Base-by-base conservation (phyloP, 345 rosid species). In the Psidium guajava region DNA sequence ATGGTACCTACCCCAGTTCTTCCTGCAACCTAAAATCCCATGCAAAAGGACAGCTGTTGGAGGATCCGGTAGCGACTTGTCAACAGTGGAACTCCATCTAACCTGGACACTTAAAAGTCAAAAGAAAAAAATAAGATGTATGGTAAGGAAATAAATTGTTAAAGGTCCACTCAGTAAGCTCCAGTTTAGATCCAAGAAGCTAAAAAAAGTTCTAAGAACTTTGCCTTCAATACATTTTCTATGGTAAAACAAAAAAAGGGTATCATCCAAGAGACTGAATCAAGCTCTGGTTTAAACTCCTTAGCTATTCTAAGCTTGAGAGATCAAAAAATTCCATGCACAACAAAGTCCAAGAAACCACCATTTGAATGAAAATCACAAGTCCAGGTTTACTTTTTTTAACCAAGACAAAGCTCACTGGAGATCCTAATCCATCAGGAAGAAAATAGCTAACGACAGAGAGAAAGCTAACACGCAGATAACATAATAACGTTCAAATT, bases 1-100 rank as follows among this genome's bases (percentile, higher is more conserved):
- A 13, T 5, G 55, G 51, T n/a, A 89, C 95, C 83, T 87, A 97
- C 99, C 95, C 98, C 97, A 97, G 85, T 97, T 97, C 88, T 97
- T 97, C 83, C 97, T 87, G 88, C 98, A 87, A 82, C 99, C 99
- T 27, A 97, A 88, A 84, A 97, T 97, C 36, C 99, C 99, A 64
- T 97, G 99, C 88, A 97, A 73, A 88, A 97, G 98, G 82, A 97
- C 93, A 42, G 99, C 99, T 1, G 98, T 22, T 22, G 98, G 99
- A 82, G 98, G 94, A 59, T 97, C 6, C 6, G 94, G 93, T 74
- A 89, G 87, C 56, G 96, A 94, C 91, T 94, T 95, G 69, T 93
- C 93, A 81, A 81, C 89, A 86, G 89, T 85, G 86, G 94, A 84
- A 90, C 93, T 93, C 98, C 99, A 97, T 61, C 93, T 94, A 87